phyloP scores from a whole-genome alignment of 352 stramenopile genomes.

The Globisporangium nunn region DNA sequence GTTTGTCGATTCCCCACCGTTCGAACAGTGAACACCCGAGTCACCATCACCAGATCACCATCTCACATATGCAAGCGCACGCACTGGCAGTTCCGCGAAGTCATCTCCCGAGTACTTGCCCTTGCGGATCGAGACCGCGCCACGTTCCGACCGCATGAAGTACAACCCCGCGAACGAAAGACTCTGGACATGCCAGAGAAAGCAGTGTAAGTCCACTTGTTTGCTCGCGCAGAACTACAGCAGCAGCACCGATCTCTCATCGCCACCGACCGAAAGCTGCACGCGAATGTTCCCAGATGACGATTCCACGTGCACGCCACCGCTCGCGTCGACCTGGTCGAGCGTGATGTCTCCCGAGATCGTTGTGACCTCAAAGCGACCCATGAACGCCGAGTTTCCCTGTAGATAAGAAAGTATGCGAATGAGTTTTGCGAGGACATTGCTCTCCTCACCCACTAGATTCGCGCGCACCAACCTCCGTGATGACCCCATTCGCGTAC shows the following conservation, averaged over 20 bases:
- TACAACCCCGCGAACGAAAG: slow-evolving; percentile 58
- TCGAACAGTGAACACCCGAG: too few species aligned
- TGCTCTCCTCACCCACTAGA: too few species aligned
- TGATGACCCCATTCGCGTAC: slow-evolving; percentile 22
- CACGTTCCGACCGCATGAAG: slow-evolving; percentile 56
- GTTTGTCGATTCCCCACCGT: too few species aligned
- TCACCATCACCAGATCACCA: too few species aligned
- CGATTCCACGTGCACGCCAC: slow-evolving; percentile 59
- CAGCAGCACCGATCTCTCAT: too few species aligned
- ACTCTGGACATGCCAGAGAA: slow-evolving; percentile 14
- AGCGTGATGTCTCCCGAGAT: slow-evolving; percentile 52
- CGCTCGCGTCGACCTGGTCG: slow-evolving; percentile 35
- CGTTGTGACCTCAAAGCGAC: slow-evolving; percentile 52
- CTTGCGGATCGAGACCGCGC: slow-evolving; percentile 47
- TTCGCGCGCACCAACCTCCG: slow-evolving; percentile 19
- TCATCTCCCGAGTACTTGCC: slow-evolving; percentile 49
- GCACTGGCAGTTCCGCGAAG: slow-evolving; percentile 27
- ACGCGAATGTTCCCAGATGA: slow-evolving; percentile 54
- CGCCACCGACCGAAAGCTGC: slow-evolving; percentile 30
- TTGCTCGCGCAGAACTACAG: too few species aligned
- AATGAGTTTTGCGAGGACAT: too few species aligned
- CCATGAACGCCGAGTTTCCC: slow-evolving; percentile 62
- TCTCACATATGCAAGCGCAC: not conserved
- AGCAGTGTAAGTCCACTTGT: not conserved
- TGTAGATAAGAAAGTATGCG: slow-evolving; percentile 5